These are phyloP conservation scores for Candida silvicultrix DNA, from an alignment of 805 yeast species.

Conservation along the genomic window DNA sequence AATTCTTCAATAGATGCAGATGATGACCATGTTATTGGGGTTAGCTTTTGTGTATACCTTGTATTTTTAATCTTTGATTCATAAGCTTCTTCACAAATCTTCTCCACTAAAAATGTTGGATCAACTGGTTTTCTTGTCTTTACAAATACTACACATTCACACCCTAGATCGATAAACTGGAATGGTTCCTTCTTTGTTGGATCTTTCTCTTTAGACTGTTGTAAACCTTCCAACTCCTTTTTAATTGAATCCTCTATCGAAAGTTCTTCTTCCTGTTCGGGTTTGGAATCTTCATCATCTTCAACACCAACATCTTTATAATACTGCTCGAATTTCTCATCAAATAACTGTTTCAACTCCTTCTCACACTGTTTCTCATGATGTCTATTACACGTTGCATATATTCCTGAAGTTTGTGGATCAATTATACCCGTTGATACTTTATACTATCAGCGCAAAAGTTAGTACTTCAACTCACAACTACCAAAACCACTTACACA, in stretches of 20 bases:
- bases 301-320: conserved; percentile 29
- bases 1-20: conserved; percentile 69
- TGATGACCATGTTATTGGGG: conserved; percentile 75
- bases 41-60: conserved; percentile 68
- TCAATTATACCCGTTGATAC: conserved; percentile 51
- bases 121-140: conserved; percentile 73
- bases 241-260: conserved; percentile 74
- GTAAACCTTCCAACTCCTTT: conserved; percentile 59
- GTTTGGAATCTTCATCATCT: conserved; percentile 23
- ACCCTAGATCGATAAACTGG: conserved; percentile 56
- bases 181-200: conserved; percentile 41
- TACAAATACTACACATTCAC: conserved; percentile 82
- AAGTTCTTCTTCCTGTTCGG: conserved; percentile 33
- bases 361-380: conserved; percentile 73
- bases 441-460: conserved; percentile 31
- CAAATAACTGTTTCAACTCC: conserved; percentile 57
- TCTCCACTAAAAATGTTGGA: conserved; percentile 66
- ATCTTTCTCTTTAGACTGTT: conserved; percentile 21
- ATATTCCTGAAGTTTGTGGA: conserved; percentile 82
- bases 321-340: conserved; percentile 43
- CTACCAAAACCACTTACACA: background rate
- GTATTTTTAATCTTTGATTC: conserved; percentile 51
- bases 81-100: conserved; percentile 54
- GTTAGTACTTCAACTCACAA: background rate
- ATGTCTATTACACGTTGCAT: conserved; percentile 82